Evolutionary conservation across 78 protist species (phyloP), one percentile per base, ranked within the genome.

Genomic region (Creolimax fragrantissima): DNA sequence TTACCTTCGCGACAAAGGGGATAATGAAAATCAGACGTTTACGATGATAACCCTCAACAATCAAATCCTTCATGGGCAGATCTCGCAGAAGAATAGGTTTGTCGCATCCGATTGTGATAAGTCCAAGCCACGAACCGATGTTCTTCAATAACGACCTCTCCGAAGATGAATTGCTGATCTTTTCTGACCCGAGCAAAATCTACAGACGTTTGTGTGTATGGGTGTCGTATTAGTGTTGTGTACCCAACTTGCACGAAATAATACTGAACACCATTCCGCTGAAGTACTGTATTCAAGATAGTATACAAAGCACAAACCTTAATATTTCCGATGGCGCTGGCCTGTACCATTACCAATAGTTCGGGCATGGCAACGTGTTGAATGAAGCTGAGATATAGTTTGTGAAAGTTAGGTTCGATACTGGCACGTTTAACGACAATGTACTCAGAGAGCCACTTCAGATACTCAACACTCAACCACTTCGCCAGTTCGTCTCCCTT

Each of bases 81-180:
- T 96, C 92, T 42, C 92, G 94, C 90, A 93, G 96, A 36, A 98
- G 93, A 43, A 99, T 84, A 7, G 99, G 99, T 81, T 88, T 95
- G 97, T 97, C 97, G 44, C 92, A 66, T 4, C 94, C 95, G 35
- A 99, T 90, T 32, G 99, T 99, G 81, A 94, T 42, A 88, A 81
- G 11, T 42, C 99, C 99, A 2, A 99, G 94, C 99, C 98, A 99
- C 24, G 93, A 41, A 84, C 99, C 99, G 4, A 99, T 94, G 83
- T 97, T 96, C 96, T 98, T 97, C 41, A 99, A 93, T 42, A 96
- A 88, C 32, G 96, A 36, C 41, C 99, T 94, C 89, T 98, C 98
- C 17, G 90, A 11, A 5, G 93, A 85, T 0, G 83, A 47, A 41
- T 90, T 44, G 35, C 43, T 42, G 89, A 97, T 93, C 92, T 95